Evolutionary conservation across 2,329 filamentous ascomycete genomes (phyloP).

Genomic region (Myriosclerotinia scirpicola): DNA sequence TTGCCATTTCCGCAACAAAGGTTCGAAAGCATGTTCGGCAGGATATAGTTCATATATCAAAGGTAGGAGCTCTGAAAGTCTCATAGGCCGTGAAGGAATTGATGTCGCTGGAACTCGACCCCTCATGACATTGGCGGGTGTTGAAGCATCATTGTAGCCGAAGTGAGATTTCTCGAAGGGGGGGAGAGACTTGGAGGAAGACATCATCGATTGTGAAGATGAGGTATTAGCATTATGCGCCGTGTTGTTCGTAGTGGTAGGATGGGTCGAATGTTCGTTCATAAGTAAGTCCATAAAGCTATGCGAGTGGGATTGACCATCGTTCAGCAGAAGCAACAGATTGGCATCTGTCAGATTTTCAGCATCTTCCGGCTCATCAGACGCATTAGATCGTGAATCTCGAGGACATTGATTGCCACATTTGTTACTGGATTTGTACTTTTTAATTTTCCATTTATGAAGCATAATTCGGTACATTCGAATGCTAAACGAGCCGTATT

Average conservation of each 20-base stretch:
- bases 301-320: background rate
- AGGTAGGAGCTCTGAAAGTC: slow-evolving; percentile 17
- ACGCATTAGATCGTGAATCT: slow-evolving; percentile 1
- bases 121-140: background rate
- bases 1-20: slow-evolving; percentile 30
- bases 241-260: background rate
- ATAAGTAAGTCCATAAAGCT: background rate
- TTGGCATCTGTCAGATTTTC: slow-evolving; percentile 6
- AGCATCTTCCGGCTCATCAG: slow-evolving; percentile 7
- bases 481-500: slow-evolving; percentile 15
- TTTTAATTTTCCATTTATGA: slow-evolving; percentile 24
- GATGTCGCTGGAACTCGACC: background rate
- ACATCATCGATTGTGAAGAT: background rate
- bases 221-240: background rate
- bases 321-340: background rate
- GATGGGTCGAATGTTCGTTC: background rate
- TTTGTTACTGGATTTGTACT: slow-evolving; percentile 25
- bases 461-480: slow-evolving; percentile 28
- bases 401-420: slow-evolving; percentile 6
- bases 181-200: background rate
- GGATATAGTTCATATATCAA: background rate
- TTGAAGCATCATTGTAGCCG: background rate
- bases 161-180: background rate
- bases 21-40: slow-evolving; percentile 24
- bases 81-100: slow-evolving; percentile 17